A percentile compares a stretch with the other conserved stretches of the same genome.
These are phyloP conservation scores for Nakazawaea wickerhamii DNA, from an alignment of 805 yeast genomes.

Conservation along the genomic window DNA sequence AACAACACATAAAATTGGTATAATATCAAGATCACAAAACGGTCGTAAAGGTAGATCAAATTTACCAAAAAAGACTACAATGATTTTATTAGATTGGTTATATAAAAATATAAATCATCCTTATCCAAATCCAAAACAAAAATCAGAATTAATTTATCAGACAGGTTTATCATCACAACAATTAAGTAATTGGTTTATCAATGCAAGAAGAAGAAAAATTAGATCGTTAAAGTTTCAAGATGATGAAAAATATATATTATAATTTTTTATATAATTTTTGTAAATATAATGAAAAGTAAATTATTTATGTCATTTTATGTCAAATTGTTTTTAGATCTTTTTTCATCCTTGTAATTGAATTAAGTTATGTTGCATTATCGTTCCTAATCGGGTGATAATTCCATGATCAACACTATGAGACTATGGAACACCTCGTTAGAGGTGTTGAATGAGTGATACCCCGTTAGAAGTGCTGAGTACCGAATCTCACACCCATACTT, in stretches of 20 bases:
- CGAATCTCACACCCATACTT: no score
- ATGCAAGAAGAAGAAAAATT: constrained; percentile 56
- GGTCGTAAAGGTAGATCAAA: constrained; percentile 39
- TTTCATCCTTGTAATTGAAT: no score
- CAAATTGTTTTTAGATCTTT: neutral
- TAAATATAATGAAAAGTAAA: neutral
- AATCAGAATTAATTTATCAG: constrained; percentile 44
- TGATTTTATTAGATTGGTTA: constrained; percentile 47
- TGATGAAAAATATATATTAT: constrained; percentile 9
- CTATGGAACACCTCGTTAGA: no score
- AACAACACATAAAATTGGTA: constrained; percentile 3
- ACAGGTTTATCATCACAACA: constrained; percentile 58
- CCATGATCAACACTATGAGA: no score
- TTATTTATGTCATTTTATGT: neutral
- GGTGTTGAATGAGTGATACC: no score
- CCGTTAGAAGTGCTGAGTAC: no score
- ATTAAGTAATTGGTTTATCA: constrained; percentile 57
- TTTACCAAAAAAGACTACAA: constrained; percentile 56
- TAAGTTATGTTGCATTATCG: no score
- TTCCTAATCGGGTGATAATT: no score
- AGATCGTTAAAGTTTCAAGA: constrained; percentile 18
- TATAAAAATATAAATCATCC: constrained; percentile 54
- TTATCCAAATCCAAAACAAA: constrained; percentile 54
- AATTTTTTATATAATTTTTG: neutral
- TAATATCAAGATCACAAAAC: constrained; percentile 13